Base-by-base conservation (phyloP, 441 rosid genomes). In the Adansonia rubrostipa region DNA sequence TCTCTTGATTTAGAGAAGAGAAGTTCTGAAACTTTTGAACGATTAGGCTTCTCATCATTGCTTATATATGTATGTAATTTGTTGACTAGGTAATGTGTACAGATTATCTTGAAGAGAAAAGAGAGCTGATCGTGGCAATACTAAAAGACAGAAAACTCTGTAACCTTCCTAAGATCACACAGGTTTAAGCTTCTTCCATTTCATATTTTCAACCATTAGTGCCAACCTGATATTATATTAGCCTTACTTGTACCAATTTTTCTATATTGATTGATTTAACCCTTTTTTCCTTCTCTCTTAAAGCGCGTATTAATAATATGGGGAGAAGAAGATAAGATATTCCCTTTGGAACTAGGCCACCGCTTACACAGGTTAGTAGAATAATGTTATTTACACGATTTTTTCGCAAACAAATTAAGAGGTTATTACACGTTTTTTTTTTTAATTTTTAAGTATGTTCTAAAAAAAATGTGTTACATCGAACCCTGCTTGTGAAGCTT, bases 321-420 rank as follows among this genome's bases (percentile, higher is more conserved):
- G 97, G 94, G 94, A 84, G 94, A 91, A 73, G 81, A 91, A 75
- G 96, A 94, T 83, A 90, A 86, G 67, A 85, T 92, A 51, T 94
- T 94, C 64, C 97, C 97, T 5, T 0, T 91, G 73, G 93, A 92
- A 68, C 45, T 94, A 42, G 96, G 88, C 6, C 76, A 90, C 79
- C 87, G 94, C 79, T 82, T 94, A 24, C 77, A 85, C 81, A 87
- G 93, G 97, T 92, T 45, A 44, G 33, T 28, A 10, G 40, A 42
- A 42, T 28, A 58, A 10, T 76, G 20, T 60, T 19, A 8, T 11
- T 45, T 19, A 33, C 13, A 3, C 8, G 2, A 9, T 17, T 6
- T 13, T 42, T 42, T 42, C 45, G 6, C 45, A 5, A 42, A 42
- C 8, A 42, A 42, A 42, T 6, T 42, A 42, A 42, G 8, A 42